These are phyloP conservation scores for Pholiota molesta DNA, from an alignment of 768 basidiomycete species.

Conservation along the genomic window DNA sequence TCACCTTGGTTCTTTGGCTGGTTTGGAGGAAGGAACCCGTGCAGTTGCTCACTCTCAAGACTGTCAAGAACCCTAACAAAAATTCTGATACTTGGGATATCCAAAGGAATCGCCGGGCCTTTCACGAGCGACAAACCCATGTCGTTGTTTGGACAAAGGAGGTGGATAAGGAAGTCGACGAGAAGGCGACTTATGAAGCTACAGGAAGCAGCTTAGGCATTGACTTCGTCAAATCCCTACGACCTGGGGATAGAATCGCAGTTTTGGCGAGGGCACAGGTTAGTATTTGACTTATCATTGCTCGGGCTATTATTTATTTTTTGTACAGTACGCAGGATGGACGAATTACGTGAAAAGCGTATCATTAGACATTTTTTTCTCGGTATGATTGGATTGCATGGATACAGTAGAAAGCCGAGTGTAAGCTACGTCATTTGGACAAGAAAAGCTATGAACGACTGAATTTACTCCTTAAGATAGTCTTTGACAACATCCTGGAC, in stretches of 20 bases:
- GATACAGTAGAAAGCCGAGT: not conserved
- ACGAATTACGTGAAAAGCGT: not conserved
- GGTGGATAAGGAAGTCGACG: not conserved
- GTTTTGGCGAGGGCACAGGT: slow-evolving; percentile 2
- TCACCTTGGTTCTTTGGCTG: not conserved
- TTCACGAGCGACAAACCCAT: not conserved
- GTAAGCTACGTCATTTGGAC: too few relatives aligned
- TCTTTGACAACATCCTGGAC: slow-evolving; percentile 10
- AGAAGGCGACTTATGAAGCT: not conserved
- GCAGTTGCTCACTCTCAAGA: not conserved
- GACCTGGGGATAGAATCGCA: slow-evolving; percentile 1
- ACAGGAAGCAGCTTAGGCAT: not conserved
- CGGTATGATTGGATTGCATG: not conserved
- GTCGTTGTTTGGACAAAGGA: not conserved
- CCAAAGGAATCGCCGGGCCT: not conserved
- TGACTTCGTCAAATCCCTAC: not conserved
- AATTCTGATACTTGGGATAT: not conserved
- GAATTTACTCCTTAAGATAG: not conserved
- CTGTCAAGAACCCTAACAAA: not conserved
- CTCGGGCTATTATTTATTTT: not conserved
- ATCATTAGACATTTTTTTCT: not conserved
- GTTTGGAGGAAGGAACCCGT: not conserved
- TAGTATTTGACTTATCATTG: not conserved
- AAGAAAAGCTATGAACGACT: too few relatives aligned
- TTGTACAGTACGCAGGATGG: not conserved